These are phyloP conservation scores for Barnettozyma sp. DNA, from an alignment of 805 yeast genomes.

Conservation along the genomic window DNA sequence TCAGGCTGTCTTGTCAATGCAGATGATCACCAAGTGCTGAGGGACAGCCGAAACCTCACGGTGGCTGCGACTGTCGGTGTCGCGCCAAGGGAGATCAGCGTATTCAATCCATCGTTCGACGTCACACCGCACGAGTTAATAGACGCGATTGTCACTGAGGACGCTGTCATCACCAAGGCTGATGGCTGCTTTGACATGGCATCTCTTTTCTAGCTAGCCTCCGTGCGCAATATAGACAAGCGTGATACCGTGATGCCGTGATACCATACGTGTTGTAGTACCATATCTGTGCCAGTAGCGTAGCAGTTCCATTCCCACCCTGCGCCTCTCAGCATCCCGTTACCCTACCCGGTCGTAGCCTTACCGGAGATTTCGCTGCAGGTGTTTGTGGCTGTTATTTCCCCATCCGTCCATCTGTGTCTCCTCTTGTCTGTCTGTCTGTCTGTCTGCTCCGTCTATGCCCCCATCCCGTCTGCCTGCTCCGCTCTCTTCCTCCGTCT, in stretches of 20 bases:
- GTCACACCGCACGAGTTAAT: constrained; percentile 80
- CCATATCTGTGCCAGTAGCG: too few relatives aligned
- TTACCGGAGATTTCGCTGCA: constrained; percentile 5
- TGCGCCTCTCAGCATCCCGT: too few relatives aligned
- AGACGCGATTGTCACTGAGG: constrained; percentile 87
- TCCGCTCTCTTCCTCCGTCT: too few relatives aligned
- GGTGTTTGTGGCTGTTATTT: background rate
- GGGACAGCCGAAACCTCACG: constrained; percentile 26
- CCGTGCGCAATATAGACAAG: too few relatives aligned
- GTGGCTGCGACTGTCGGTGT: constrained; percentile 52
- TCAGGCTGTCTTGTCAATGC: constrained; percentile 54
- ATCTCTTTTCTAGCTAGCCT: constrained; percentile 11
- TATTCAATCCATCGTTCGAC: constrained; percentile 97
- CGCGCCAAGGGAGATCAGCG: constrained; percentile 79
- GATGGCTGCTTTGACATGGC: constrained; percentile 47
- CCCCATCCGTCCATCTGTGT: too few relatives aligned
- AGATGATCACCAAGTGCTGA: constrained; percentile 22
- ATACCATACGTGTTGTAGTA: too few relatives aligned
- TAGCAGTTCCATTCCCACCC: too few relatives aligned
- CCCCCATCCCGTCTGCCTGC: too few relatives aligned
- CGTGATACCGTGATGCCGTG: too few relatives aligned
- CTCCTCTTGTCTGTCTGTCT: too few relatives aligned
- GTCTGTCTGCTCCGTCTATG: too few relatives aligned
- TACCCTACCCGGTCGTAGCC: too few relatives aligned
- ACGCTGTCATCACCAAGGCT: constrained; percentile 45